Conservation (phyloP, 306 rosid species). For the Castanopsis chinensis region DNA sequence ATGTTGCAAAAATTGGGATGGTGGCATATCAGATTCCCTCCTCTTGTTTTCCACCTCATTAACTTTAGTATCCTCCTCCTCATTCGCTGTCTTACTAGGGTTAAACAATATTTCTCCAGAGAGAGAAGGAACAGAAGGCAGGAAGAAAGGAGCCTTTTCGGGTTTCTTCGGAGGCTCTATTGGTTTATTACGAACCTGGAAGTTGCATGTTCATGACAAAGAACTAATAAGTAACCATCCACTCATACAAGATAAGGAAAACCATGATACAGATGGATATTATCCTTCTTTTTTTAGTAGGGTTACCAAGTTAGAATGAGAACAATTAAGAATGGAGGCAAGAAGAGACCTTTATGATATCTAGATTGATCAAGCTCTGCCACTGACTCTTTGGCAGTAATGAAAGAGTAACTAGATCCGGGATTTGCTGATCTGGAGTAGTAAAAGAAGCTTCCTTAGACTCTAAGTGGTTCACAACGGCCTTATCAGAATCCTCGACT, state of each 20-base stretch:
- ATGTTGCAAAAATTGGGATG: slow-evolving; percentile 56
- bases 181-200: slow-evolving; percentile 90
- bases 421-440: slow-evolving; percentile 63
- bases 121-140: slow-evolving; percentile 80
- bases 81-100: slow-evolving; percentile 43
- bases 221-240: slow-evolving; percentile 4
- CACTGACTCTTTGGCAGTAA: slow-evolving; percentile 91
- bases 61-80: slow-evolving; percentile 32
- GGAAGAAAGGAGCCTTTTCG: slow-evolving; percentile 91
- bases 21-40: slow-evolving; percentile 32
- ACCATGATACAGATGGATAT: background rate
- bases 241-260: background rate
- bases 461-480: slow-evolving; percentile 31
- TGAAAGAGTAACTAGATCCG: slow-evolving; percentile 80
- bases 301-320: slow-evolving; percentile 10
- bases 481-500: slow-evolving; percentile 41
- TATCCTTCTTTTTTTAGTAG: background rate
- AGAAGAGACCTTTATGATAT: slow-evolving; percentile 75
- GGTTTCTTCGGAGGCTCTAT: slow-evolving; percentile 95
- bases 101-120: slow-evolving; percentile 89
- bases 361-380: slow-evolving; percentile 92
- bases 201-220: slow-evolving; percentile 11
- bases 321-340: slow-evolving; percentile 27
- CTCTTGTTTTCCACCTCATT: slow-evolving; percentile 31
- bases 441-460: slow-evolving; percentile 35